These are phyloP conservation scores for Phoma sp. DNA, from an alignment of 2,329 filamentous ascomycete species.

Conservation along the genomic window DNA sequence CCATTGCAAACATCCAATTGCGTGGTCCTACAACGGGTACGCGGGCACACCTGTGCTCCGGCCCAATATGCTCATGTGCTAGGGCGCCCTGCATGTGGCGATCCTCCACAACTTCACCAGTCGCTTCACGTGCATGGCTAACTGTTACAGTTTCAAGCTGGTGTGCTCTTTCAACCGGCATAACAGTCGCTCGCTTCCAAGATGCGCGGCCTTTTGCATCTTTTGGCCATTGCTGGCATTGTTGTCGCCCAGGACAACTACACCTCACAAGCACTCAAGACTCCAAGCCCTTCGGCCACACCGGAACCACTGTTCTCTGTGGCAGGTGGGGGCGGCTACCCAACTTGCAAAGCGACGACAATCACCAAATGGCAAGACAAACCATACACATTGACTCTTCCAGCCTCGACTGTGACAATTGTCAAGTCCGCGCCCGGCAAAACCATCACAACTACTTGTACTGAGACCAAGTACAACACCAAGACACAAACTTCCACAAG, in stretches of 20 bases:
- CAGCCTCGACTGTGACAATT: not conserved
- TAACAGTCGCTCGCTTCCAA: constrained; percentile 38
- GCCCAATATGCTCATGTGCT: constrained; percentile 1
- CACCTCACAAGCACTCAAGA: constrained; percentile 11
- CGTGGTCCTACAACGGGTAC: not conserved
- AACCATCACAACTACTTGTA: constrained; percentile 12
- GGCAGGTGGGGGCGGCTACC: constrained; percentile 4
- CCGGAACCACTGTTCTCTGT: constrained; percentile 1
- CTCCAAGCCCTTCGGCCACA: constrained; percentile 3
- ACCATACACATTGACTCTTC: not conserved
- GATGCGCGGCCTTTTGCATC: constrained; percentile 37
- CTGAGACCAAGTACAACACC: constrained; percentile 11
- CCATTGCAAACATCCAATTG: not conserved
- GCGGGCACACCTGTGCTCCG: not conserved
- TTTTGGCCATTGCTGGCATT: constrained; percentile 32
- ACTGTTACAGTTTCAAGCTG: constrained; percentile 7
- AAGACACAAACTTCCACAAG: constrained; percentile 9
- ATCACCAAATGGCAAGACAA: not conserved
- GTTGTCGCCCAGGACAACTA: constrained; percentile 29
- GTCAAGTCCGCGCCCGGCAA: not conserved
- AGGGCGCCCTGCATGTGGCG: constrained; percentile 15
- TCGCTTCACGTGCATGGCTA: constrained; percentile 28
- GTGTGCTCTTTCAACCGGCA: constrained; percentile 33
- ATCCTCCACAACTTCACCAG: constrained; percentile 5
- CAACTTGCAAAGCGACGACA: constrained; percentile 7